Evolutionary conservation across 495 filamentous ascomycete species (phyloP).

Genomic region (Lindgomyces ingoldianus): DNA sequence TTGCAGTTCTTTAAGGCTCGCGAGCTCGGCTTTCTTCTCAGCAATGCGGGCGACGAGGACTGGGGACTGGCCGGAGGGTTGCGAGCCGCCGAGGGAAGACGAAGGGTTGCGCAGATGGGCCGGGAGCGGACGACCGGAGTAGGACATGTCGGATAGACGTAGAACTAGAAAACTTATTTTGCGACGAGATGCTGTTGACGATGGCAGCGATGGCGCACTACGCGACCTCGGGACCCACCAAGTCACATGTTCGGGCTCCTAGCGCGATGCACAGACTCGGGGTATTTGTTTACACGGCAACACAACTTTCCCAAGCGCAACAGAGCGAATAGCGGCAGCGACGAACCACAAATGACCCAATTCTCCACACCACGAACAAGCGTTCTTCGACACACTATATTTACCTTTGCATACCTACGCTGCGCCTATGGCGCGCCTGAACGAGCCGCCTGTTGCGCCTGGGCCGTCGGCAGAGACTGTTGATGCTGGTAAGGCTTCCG

Average conservation of each 20-base stretch:
- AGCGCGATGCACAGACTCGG: conserved; percentile 3
- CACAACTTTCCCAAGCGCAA: conserved; percentile 1
- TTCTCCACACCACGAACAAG: background rate
- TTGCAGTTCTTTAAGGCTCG: conserved; percentile 81
- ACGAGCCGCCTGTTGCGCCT: conserved; percentile 63
- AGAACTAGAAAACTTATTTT: background rate
- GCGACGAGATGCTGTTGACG: background rate
- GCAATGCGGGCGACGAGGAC: conserved; percentile 82
- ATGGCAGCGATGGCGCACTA: background rate
- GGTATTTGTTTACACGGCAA: conserved; percentile 29
- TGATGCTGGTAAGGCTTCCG: conserved; percentile 72
- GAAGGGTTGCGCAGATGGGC: conserved; percentile 65
- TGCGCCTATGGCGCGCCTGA: conserved; percentile 80
- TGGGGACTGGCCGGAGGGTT: conserved; percentile 68
- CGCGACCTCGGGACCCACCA: background rate
- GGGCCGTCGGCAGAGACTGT: conserved; percentile 63
- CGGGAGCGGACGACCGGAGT: conserved; percentile 59
- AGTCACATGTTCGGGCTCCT: background rate
- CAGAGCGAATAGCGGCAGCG: conserved; percentile 25
- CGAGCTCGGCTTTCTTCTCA: conserved; percentile 90
- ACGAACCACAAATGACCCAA: conserved; percentile 23
- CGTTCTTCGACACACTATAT: conserved; percentile 11
- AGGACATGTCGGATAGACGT: conserved; percentile 53
- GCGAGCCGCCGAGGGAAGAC: conserved; percentile 46
- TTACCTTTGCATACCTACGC: conserved; percentile 39